Conservation (phyloP, 768 basidiomycete genomes). For the Kwoniella dejecticola region DNA sequence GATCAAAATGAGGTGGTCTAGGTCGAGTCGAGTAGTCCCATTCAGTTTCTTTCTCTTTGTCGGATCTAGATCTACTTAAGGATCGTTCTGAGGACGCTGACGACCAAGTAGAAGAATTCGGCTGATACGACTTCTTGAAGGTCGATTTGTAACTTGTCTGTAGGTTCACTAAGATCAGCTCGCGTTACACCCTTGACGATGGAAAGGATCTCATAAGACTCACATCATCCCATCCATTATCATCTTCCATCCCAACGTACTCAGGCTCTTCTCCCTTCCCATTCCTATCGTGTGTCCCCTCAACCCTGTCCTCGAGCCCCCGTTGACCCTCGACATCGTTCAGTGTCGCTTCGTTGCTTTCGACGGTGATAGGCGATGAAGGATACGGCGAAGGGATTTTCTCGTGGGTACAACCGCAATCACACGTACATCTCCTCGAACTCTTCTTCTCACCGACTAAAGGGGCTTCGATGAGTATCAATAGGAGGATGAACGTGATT, state of each 20-base stretch:
- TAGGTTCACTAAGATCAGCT: no score
- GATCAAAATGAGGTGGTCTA: constrained; percentile 9
- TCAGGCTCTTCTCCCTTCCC: neutral
- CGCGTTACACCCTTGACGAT: neutral
- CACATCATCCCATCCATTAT: neutral
- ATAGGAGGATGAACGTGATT: neutral
- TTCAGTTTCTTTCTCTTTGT: neutral
- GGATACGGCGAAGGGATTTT: neutral
- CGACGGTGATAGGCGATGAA: no score
- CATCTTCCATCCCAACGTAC: neutral
- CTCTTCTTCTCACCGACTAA: neutral
- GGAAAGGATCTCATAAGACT: neutral
- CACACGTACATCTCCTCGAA: no score
- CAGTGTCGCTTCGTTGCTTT: no score
- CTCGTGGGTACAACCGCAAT: neutral
- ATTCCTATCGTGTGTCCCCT: neutral
- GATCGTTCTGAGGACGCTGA: neutral
- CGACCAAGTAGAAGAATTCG: no score
- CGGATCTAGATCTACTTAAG: neutral
- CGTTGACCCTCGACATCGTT: no score
- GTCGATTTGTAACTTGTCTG: no score
- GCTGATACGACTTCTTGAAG: no score
- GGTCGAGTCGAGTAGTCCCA: constrained; percentile 2
- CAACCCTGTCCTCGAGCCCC: neutral
- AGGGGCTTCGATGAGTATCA: constrained; percentile 9